Conservation (phyloP, 164 flowering plant species). For the Magnolia officinalis region DNA sequence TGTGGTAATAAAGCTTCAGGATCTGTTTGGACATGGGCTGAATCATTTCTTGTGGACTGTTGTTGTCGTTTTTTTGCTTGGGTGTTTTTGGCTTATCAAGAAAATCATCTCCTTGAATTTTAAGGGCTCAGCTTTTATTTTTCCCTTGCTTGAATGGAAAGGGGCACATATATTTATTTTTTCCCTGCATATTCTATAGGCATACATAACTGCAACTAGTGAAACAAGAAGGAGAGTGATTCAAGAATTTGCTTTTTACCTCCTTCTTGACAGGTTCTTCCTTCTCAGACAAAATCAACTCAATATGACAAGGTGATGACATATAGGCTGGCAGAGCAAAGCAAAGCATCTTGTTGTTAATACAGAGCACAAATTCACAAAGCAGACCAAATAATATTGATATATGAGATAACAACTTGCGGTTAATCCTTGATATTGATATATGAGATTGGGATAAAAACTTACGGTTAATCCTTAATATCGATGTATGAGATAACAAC, state of each 20-base stretch:
- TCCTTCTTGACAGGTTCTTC: constrained; percentile 86
- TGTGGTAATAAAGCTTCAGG: no score
- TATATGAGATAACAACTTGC: constrained; percentile 30
- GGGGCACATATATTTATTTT: no score
- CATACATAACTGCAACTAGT: no score
- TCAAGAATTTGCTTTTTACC: constrained; percentile 33
- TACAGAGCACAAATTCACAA: background rate
- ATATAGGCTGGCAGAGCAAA: constrained; percentile 59
- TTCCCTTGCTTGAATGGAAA: no score
- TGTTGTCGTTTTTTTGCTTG: no score
- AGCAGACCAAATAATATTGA: background rate
- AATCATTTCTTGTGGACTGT: no score
- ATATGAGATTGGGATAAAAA: no score
- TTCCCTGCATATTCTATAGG: no score
- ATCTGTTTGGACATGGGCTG: no score
- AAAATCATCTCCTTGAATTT: no score
- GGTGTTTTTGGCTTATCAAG: no score
- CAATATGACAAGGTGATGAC: constrained; percentile 95
- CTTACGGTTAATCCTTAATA: constrained; percentile 72
- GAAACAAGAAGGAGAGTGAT: background rate
- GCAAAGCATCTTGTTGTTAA: background rate
- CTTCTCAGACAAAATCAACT: constrained; percentile 79
- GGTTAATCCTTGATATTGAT: constrained; percentile 51
- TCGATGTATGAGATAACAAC: constrained; percentile 5
- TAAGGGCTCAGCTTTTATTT: no score